A percentile compares a stretch with the other conserved stretches of the same genome.
These are phyloP conservation scores for Aureobasidium leucospermi DNA, from an alignment of 2,329 filamentous ascomycete species.

Conservation along the genomic window DNA sequence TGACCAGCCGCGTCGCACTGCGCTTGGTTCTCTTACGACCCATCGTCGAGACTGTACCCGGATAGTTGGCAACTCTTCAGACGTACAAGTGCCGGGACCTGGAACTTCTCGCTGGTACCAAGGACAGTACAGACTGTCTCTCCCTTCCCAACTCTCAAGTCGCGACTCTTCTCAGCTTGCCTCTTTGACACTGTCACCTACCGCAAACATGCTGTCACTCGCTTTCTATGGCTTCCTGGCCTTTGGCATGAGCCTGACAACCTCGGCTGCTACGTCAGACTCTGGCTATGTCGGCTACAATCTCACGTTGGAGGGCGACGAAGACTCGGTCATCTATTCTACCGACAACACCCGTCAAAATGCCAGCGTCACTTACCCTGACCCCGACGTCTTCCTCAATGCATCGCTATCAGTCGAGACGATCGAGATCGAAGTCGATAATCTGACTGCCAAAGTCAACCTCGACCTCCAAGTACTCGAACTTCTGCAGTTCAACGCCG, in stretches of 20 bases:
- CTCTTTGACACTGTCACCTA: neutral
- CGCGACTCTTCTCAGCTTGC: neutral
- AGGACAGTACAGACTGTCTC: neutral
- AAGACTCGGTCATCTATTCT: constrained; percentile 41
- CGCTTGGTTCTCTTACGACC: neutral
- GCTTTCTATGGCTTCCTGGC: constrained; percentile 4
- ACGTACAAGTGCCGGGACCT: neutral
- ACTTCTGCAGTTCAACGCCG: constrained; percentile 54
- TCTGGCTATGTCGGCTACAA: constrained; percentile 23
- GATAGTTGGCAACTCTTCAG: constrained; percentile 3
- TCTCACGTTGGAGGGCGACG: constrained; percentile 26
- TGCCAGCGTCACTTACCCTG: constrained; percentile 36
- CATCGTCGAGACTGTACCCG: neutral
- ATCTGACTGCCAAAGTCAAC: constrained; percentile 55
- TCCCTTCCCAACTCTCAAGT: neutral
- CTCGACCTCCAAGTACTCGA: constrained; percentile 52
- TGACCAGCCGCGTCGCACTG: neutral
- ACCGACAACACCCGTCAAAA: constrained; percentile 18
- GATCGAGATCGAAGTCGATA: constrained; percentile 52
- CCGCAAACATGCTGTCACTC: neutral
- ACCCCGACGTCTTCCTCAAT: constrained; percentile 55
- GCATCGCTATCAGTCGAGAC: constrained; percentile 51
- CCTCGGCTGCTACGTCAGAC: constrained; percentile 23
- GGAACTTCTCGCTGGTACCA: neutral
- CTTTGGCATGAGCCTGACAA: neutral